Evolutionary conservation across 768 basidiomycete species (phyloP), one percentile per base, ranked within the genome.

Genomic region (Brasilioporus rufonigricans): DNA sequence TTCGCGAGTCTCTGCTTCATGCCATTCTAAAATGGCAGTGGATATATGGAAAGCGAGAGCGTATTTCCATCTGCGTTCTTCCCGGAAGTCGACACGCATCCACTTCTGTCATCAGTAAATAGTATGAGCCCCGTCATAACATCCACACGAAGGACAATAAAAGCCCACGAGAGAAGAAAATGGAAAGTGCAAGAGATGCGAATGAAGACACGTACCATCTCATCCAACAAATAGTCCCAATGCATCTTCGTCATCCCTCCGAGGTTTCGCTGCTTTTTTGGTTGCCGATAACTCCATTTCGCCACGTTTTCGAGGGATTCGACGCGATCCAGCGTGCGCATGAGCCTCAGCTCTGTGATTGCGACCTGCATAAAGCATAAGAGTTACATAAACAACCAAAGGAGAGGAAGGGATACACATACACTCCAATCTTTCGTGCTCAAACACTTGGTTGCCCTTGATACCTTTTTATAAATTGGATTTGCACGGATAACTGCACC

Each of bases 171-270:
- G 24, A 40, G 36, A 18, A 39, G 44, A 23, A 53, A 45, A 24
- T 27, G 14, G 44, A 19, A 53, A 45, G 26, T 27, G 14, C 23
- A 47, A 43, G 41, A 59, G 13, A 29, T 6, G 44, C 18, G 10
- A 43, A 63, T 5, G 31, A 40, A 18, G 38, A 27, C 19, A 74
- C 81, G 61, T 51, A 91, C 93, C 93, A 98, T 93, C 72, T 99
- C 97, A 57, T 98, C 96, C 70, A 99, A 73, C 32, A 99, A 77
- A 71, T 94, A 90, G 68, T 98, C 97, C 93, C 93, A 95, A 65
- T 98, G 93, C 1, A 87, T 84, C 73, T 95, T 97, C 3, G 77
- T 75, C 46, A 86, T 61, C 1, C 86, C 84, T 21, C 87, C 85
- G 18, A 93, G 79, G 27, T 85, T 88, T 55, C 90, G 80, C 65